Conservation (phyloP, 1,284 basidiomycete species). For the Taiwanofungus camphoratus region DNA sequence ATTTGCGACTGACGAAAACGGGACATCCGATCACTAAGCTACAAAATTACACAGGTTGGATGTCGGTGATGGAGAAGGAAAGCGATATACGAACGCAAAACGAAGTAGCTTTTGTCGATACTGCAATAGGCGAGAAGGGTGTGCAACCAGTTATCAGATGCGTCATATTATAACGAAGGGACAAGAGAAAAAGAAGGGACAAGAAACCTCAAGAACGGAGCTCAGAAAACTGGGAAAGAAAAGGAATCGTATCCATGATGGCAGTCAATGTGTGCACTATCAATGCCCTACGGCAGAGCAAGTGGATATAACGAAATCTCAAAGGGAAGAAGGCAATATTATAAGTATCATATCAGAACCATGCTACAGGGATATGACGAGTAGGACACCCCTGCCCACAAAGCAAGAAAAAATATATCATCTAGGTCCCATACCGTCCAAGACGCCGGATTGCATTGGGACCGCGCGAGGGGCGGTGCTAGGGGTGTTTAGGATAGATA, state of each 20-base stretch:
- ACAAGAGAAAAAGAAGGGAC: conserved; percentile 7
- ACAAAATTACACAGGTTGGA: conserved; percentile 28
- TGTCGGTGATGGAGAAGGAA: conserved; percentile 16
- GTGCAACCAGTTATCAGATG: background rate
- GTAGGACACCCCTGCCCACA: conserved; percentile 10
- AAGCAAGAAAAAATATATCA: conserved; percentile 18
- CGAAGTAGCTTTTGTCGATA: background rate
- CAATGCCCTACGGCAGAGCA: background rate
- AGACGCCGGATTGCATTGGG: conserved; percentile 13
- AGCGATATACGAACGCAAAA: conserved; percentile 6
- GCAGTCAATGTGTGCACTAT: background rate
- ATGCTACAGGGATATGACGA: conserved; percentile 12
- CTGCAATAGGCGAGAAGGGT: conserved; percentile 5
- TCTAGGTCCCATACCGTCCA: conserved; percentile 23
- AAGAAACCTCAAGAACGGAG: conserved; percentile 12
- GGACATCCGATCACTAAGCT: conserved; percentile 28
- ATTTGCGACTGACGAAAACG: conserved; percentile 20
- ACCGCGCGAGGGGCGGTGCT: conserved; percentile 19
- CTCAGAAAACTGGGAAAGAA: background rate
- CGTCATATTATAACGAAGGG: conserved; percentile 4
- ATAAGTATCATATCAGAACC: conserved; percentile 12
- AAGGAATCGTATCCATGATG: background rate
- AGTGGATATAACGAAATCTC: background rate
- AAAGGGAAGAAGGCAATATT: background rate
- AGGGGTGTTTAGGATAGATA: conserved; percentile 31